Conservation (phyloP, 2,329 filamentous ascomycete species). For the Apiospora hydei region DNA sequence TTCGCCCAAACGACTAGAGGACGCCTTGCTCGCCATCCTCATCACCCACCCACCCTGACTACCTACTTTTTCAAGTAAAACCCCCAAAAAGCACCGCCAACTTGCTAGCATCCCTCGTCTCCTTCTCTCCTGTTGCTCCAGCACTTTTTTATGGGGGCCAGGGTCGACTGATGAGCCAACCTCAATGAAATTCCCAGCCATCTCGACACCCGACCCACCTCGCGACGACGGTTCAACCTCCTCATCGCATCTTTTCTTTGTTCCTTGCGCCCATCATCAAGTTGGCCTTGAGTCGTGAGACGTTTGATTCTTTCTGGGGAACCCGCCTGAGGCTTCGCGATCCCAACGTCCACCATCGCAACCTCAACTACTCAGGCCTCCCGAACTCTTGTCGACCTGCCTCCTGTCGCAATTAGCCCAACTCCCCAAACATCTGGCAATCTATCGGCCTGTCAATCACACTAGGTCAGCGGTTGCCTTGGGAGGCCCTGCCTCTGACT, state of each 20-base stretch:
- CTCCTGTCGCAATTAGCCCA: conserved; percentile 20
- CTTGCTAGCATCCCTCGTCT: conserved; percentile 21
- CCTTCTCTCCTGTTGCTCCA: conserved; percentile 18
- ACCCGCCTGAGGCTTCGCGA: conserved; percentile 14
- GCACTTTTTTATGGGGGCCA: conserved; percentile 12
- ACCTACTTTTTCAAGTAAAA: conserved; percentile 1
- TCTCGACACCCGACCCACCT: conserved; percentile 19
- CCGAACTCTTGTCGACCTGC: conserved; percentile 6
- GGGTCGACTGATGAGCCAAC: conserved; percentile 21
- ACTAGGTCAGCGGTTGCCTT: conserved; percentile 17
- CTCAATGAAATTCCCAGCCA: conserved; percentile 24
- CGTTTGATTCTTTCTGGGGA: background rate
- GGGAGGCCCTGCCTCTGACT: conserved; percentile 22
- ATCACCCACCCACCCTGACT: conserved; percentile 15
- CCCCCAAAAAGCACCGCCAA: conserved; percentile 4
- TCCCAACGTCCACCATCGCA: background rate
- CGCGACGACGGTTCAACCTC: conserved; percentile 21
- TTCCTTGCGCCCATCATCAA: conserved; percentile 5
- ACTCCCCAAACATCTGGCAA: background rate
- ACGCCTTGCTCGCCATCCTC: conserved; percentile 20
- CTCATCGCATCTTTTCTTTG: conserved; percentile 21
- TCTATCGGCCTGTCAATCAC: background rate
- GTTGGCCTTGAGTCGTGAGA: conserved; percentile 13
- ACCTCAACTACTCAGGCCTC: conserved; percentile 1
- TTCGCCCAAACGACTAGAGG: conserved; percentile 15